phyloP scores from a whole-genome alignment of 768 basidiomycete species.

The Leccinum sublutescens region DNA sequence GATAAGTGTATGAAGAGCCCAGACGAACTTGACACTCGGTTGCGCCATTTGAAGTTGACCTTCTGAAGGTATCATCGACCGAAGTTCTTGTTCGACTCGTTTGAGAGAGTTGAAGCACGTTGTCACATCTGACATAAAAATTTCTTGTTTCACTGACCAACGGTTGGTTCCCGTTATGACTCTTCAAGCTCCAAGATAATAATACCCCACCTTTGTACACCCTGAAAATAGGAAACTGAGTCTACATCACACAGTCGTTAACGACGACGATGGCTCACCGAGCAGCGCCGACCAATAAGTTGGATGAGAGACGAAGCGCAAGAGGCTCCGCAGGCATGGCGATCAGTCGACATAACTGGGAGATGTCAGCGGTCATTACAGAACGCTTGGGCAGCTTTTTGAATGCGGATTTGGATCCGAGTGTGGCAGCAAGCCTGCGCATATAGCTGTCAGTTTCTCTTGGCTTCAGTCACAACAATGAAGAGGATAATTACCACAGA shows the following conservation, averaged over 20 bases:
- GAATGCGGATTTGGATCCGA: conserved; percentile 85
- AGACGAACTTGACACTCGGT: conserved; percentile 55
- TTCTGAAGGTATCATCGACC: conserved; percentile 42
- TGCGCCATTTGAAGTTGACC: conserved; percentile 71
- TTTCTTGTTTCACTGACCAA: conserved; percentile 73
- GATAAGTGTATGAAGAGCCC: not conserved
- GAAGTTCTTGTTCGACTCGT: conserved; percentile 71
- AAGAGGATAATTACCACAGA: conserved; percentile 55
- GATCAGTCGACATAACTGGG: conserved; percentile 77
- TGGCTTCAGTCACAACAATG: not conserved
- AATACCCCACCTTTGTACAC: conserved; percentile 46
- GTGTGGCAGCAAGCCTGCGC: conserved; percentile 83
- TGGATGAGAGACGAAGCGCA: conserved; percentile 82
- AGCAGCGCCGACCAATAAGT: conserved; percentile 85
- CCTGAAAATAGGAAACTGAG: conserved; percentile 23
- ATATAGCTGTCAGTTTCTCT: conserved; percentile 10
- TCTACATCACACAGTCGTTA: not conserved
- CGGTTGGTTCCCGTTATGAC: not conserved
- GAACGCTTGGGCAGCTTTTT: conserved; percentile 80
- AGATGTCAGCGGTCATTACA: conserved; percentile 81
- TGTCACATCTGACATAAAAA: conserved; percentile 77
- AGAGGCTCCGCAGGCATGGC: conserved; percentile 82
- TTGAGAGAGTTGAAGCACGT: conserved; percentile 75
- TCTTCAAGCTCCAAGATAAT: not conserved
- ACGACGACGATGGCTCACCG: conserved; percentile 48